A percentile compares a stretch with the other conserved stretches of the same genome.
Evolutionary conservation across 2,329 filamentous ascomycete species (phyloP).

Genomic region (Periglandula ipomoeae): DNA sequence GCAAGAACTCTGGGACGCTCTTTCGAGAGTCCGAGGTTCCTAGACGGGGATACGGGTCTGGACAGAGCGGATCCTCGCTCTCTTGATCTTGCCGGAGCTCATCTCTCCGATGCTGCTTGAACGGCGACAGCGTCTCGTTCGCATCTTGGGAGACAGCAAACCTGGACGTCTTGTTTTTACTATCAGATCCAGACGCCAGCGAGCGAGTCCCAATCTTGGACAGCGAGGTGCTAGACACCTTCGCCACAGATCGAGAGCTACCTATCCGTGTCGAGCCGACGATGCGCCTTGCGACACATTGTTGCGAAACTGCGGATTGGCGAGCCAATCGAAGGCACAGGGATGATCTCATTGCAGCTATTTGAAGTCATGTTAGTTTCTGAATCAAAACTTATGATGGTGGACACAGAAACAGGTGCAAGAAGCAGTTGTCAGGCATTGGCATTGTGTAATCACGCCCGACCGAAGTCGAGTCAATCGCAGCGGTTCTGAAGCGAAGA

Average conservation of each 20-base stretch:
- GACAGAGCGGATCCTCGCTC: conserved; percentile 25
- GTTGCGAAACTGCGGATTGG: conserved; percentile 13
- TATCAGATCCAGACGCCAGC: conserved; percentile 14
- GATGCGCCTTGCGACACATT: conserved; percentile 2
- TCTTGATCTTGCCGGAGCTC: conserved; percentile 23
- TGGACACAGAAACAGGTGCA: conserved; percentile 5
- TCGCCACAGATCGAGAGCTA: background rate
- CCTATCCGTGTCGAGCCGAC: conserved; percentile 1
- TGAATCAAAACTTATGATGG: background rate
- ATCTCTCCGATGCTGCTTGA: conserved; percentile 26
- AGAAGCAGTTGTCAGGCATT: conserved; percentile 23
- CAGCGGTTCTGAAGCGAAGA: conserved; percentile 41
- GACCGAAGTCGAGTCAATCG: conserved; percentile 37
- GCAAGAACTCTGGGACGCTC: conserved; percentile 26
- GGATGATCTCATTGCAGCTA: conserved; percentile 28
- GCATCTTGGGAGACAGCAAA: conserved; percentile 13
- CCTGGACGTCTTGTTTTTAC: conserved; percentile 8
- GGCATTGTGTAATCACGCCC: conserved; percentile 34
- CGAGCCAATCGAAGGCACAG: conserved; percentile 28
- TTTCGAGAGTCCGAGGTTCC: conserved; percentile 17
- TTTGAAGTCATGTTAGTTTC: conserved; percentile 7
- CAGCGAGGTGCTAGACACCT: background rate
- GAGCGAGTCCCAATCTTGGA: conserved; percentile 6
- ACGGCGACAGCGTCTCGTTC: conserved; percentile 21
- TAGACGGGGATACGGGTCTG: conserved; percentile 27